A percentile compares a stretch with the other conserved stretches of the same genome.
Conservation (phyloP, 176 grass and related monocot genomes). For the Alopecurus myosuroides region DNA sequence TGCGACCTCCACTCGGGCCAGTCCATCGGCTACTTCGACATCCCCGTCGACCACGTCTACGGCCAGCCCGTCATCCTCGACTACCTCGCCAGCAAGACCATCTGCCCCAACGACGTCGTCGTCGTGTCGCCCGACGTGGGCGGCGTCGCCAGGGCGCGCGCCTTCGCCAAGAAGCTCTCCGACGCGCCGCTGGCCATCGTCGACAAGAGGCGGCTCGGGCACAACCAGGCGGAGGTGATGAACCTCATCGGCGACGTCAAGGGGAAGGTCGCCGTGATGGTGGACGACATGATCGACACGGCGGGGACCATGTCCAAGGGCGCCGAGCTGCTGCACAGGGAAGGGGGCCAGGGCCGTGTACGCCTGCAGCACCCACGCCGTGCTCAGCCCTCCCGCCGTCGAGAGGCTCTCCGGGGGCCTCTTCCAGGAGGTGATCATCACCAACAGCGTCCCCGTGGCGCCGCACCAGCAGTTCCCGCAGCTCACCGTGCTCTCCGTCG, state of each 20-base stretch:
- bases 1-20: slow-evolving; percentile 89
- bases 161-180: slow-evolving; percentile 65
- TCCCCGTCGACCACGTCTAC: slow-evolving; percentile 82
- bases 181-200: slow-evolving; percentile 63
- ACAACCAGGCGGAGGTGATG: slow-evolving; percentile 58
- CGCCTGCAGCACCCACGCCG: slow-evolving; percentile 82
- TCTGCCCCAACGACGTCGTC: slow-evolving; percentile 65
- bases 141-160: slow-evolving; percentile 65
- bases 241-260: neutral
- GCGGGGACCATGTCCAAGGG: slow-evolving; percentile 67
- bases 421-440: slow-evolving; percentile 89
- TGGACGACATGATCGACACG: slow-evolving; percentile 23
- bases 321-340: slow-evolving; percentile 51
- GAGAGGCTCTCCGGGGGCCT: slow-evolving; percentile 74
- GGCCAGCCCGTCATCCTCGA: slow-evolving; percentile 84
- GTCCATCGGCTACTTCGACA: slow-evolving; percentile 95
- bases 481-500: slow-evolving; percentile 71
- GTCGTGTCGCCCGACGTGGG: slow-evolving; percentile 35
- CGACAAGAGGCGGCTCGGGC: slow-evolving; percentile 55
- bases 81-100: slow-evolving; percentile 89
- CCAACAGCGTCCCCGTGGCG: slow-evolving; percentile 60
- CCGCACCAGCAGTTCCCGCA: slow-evolving; percentile 58
- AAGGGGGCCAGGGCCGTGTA: slow-evolving; percentile 78
- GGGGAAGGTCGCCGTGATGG: slow-evolving; percentile 1
- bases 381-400: slow-evolving; percentile 66